These are phyloP conservation scores for Blastocystis sp. DNA, from an alignment of 352 stramenopile genomes.

Conservation along the genomic window DNA sequence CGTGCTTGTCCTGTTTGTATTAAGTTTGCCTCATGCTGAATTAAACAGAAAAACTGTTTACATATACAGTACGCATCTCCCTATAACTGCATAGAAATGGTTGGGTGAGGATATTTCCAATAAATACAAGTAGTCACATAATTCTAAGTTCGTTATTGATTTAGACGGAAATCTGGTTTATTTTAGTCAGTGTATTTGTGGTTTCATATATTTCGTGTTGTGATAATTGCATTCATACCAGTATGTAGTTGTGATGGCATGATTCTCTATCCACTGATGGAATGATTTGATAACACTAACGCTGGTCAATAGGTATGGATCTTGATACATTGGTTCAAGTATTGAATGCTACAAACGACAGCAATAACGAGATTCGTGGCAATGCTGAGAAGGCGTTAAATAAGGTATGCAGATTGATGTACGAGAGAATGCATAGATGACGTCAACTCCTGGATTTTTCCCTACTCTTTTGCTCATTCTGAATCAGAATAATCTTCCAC, in stretches of 20 bases:
- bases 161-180: not conserved
- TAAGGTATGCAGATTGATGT: not conserved
- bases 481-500: not conserved
- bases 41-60: too few relatives aligned
- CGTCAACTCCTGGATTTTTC: slow-evolving; percentile 17
- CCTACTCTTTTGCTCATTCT: slow-evolving; percentile 31
- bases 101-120: too few relatives aligned
- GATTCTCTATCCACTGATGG: too few relatives aligned
- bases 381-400: slow-evolving; percentile 11
- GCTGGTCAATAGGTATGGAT: slow-evolving; percentile 18
- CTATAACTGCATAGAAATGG: too few relatives aligned
- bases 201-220: not conserved
- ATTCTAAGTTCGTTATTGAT: too few relatives aligned
- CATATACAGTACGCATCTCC: too few relatives aligned
- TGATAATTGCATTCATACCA: too few relatives aligned
- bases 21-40: too few relatives aligned
- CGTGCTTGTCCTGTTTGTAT: too few relatives aligned
- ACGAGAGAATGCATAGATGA: not conserved
- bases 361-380: not conserved
- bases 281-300: not conserved
- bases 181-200: not conserved
- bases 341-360: slow-evolving; percentile 31
- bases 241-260: too few relatives aligned
- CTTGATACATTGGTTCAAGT: slow-evolving; percentile 20
- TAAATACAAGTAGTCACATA: too few relatives aligned